These are phyloP conservation scores for Aureobasidium sp. DNA, from an alignment of 2,329 filamentous ascomycete genomes.

Conservation along the genomic window DNA sequence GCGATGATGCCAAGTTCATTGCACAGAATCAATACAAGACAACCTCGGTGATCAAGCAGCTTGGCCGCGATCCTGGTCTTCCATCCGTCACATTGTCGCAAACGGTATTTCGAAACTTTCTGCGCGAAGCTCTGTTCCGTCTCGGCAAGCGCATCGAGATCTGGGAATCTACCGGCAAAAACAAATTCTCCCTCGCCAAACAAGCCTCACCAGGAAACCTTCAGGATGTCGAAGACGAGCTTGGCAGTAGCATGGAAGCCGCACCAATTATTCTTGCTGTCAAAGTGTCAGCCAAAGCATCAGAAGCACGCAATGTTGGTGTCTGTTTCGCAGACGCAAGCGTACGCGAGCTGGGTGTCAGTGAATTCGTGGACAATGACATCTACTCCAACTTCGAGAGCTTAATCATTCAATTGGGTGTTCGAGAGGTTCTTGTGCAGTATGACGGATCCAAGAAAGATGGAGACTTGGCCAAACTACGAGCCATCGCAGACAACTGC, in stretches of 20 bases:
- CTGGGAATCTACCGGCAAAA: slow-evolving; percentile 70
- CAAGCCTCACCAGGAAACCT: slow-evolving; percentile 85
- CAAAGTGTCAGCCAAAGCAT: slow-evolving; percentile 82
- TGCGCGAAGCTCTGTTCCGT: slow-evolving; percentile 87
- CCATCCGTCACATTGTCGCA: slow-evolving; percentile 92
- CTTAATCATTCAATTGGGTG: slow-evolving; percentile 88
- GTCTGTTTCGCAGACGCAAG: slow-evolving; percentile 98
- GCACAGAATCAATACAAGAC: slow-evolving; percentile 89
- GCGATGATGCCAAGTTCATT: slow-evolving; percentile 76
- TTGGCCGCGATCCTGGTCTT: slow-evolving; percentile 78
- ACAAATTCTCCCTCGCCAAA: slow-evolving; percentile 88
- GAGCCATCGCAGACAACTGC: slow-evolving; percentile 84
- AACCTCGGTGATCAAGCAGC: slow-evolving; percentile 84
- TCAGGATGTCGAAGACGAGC: slow-evolving; percentile 92
- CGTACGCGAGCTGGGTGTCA: slow-evolving; percentile 89
- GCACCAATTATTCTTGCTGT: slow-evolving; percentile 93
- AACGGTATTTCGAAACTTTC: slow-evolving; percentile 91
- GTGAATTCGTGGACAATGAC: slow-evolving; percentile 98
- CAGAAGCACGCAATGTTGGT: slow-evolving; percentile 77
- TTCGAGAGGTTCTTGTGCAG: slow-evolving; percentile 88
- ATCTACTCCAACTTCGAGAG: slow-evolving; percentile 97
- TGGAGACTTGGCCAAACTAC: slow-evolving; percentile 77
- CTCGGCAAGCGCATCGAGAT: slow-evolving; percentile 88
- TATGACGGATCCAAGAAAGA: slow-evolving; percentile 75
- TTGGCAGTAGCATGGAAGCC: slow-evolving; percentile 77